A percentile compares a stretch with the other conserved stretches of the same genome.
These are phyloP conservation scores for Pleurotus platypus DNA, from an alignment of 768 basidiomycete genomes.

Conservation along the genomic window DNA sequence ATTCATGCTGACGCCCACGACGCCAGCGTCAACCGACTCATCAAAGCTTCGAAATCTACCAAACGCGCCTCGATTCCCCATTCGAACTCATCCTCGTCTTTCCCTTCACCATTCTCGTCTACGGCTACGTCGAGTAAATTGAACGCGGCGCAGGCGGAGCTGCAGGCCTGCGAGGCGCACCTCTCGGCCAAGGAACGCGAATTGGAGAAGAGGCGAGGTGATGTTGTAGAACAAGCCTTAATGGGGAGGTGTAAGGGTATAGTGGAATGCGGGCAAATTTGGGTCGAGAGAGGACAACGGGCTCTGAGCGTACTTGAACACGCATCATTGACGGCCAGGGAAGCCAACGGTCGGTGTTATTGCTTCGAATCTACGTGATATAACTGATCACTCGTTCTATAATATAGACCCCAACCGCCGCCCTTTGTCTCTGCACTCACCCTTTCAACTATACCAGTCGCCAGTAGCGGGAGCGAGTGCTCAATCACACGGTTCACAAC, in stretches of 20 bases:
- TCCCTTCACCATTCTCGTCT: constrained; percentile 27
- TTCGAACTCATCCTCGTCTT: constrained; percentile 42
- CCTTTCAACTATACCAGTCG: too few species aligned
- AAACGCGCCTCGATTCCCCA: constrained; percentile 31
- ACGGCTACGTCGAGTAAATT: constrained; percentile 45
- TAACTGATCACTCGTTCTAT: too few species aligned
- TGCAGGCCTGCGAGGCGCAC: constrained; percentile 80
- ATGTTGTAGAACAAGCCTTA: constrained; percentile 61
- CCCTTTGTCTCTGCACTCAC: too few species aligned
- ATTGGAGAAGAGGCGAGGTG: constrained; percentile 47
- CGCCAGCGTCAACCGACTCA: constrained; percentile 68
- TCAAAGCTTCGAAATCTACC: constrained; percentile 67
- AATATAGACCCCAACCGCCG: too few species aligned
- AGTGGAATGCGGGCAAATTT: constrained; percentile 64
- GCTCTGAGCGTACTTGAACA: constrained; percentile 24
- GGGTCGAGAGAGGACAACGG: constrained; percentile 65
- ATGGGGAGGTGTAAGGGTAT: constrained; percentile 60
- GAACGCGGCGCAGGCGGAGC: constrained; percentile 63
- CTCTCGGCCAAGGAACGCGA: constrained; percentile 68
- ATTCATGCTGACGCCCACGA: not conserved
- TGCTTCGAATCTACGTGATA: too few species aligned
- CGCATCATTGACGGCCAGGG: constrained; percentile 31
- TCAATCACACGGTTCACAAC: too few species aligned
- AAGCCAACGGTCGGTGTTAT: not conserved
- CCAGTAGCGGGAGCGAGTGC: too few species aligned